These are phyloP conservation scores for Solanum chiquidenum DNA, from an alignment of 257 asterid genomes.

Conservation along the genomic window DNA sequence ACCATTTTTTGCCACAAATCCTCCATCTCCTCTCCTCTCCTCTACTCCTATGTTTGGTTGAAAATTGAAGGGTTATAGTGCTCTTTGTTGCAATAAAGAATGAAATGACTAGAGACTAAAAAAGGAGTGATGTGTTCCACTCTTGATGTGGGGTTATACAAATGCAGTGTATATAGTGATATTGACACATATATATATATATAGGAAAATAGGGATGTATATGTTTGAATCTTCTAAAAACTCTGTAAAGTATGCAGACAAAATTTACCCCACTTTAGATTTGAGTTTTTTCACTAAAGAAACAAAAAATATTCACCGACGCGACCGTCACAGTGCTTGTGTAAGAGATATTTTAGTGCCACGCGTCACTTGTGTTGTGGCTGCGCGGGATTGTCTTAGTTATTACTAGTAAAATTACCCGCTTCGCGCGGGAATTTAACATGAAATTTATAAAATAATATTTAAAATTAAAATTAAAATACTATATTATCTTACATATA, in stretches of 20 bases:
- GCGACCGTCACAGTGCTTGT: constrained; percentile 20
- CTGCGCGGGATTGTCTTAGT: neutral
- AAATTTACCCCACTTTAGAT: neutral
- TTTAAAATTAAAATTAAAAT: no score
- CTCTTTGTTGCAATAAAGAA: neutral
- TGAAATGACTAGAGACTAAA: neutral
- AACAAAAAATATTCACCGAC: constrained; percentile 44
- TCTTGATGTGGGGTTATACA: neutral
- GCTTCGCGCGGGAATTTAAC: no score
- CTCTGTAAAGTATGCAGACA: neutral
- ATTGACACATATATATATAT: neutral
- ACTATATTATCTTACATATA: no score
- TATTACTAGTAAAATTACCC: neutral
- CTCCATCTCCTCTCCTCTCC: constrained; percentile 29
- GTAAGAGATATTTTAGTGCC: constrained; percentile 6
- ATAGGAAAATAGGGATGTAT: neutral
- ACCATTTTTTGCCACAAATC: constrained; percentile 62
- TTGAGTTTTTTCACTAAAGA: neutral
- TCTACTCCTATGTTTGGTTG: neutral
- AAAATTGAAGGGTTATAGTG: neutral
- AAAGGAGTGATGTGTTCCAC: neutral
- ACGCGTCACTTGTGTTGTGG: constrained; percentile 21
- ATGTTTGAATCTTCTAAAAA: neutral
- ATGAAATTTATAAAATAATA: no score
- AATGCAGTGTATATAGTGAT: neutral